phyloP scores from a whole-genome alignment of 495 filamentous ascomycete species.

The Podospora comata region DNA sequence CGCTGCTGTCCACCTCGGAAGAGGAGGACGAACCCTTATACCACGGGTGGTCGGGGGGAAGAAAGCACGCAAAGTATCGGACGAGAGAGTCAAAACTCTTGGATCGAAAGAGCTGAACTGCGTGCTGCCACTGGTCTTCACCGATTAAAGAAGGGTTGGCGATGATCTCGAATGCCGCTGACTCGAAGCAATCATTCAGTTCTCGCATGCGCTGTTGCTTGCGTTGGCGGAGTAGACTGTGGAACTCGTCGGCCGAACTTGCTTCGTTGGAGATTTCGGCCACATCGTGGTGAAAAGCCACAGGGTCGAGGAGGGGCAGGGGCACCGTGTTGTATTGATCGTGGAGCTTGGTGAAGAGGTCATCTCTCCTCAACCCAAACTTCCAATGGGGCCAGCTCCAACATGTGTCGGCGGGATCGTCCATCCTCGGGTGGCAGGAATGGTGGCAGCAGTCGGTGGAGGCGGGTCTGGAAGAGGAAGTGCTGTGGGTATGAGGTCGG shows the following conservation, averaged over 20 bases:
- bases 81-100: slow-evolving; percentile 52
- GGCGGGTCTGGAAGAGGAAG: slow-evolving; percentile 5
- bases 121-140: slow-evolving; percentile 50
- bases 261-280: slow-evolving; percentile 46
- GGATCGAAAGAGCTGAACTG: slow-evolving; percentile 51
- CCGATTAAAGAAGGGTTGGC: slow-evolving; percentile 49
- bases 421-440: slow-evolving; percentile 37
- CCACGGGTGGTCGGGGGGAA: slow-evolving; percentile 44
- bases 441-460: neutral
- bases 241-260: slow-evolving; percentile 42
- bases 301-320: slow-evolving; percentile 37
- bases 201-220: slow-evolving; percentile 47
- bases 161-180: slow-evolving; percentile 51
- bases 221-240: slow-evolving; percentile 43
- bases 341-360: slow-evolving; percentile 40
- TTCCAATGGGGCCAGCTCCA: slow-evolving; percentile 51
- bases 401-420: slow-evolving; percentile 37
- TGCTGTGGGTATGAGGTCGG: slow-evolving; percentile 15
- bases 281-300: slow-evolving; percentile 45
- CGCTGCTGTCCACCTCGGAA: slow-evolving; percentile 32
- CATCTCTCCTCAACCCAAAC: slow-evolving; percentile 42
- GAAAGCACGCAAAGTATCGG: slow-evolving; percentile 49
- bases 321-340: slow-evolving; percentile 42
- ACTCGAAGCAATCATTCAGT: slow-evolving; percentile 46
- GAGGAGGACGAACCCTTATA: slow-evolving; percentile 27